Evolutionary conservation across 108 stramenopile species (phyloP).

Genomic region (Tribonema minus): DNA sequence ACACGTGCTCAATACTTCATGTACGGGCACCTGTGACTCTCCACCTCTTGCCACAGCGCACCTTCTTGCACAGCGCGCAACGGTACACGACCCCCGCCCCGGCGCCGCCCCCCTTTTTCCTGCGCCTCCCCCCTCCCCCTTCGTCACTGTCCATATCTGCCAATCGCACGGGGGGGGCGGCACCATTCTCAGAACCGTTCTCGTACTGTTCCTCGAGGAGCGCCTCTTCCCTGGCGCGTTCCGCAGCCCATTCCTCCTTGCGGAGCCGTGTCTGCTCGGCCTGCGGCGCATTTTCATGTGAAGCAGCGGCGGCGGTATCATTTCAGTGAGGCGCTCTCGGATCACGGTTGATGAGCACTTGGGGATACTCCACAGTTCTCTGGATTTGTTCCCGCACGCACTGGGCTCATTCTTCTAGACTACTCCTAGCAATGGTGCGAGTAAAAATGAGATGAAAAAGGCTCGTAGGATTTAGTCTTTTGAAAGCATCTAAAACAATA

Average conservation of each 20-base stretch:
- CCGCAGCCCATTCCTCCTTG: conserved; percentile 44
- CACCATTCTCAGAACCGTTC: background rate
- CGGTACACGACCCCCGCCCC: background rate
- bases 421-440: no score
- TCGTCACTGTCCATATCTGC: background rate
- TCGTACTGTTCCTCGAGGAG: background rate
- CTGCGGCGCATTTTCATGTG: background rate
- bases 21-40: background rate
- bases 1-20: background rate
- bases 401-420: no score
- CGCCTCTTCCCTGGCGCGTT: background rate
- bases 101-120: background rate
- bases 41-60: background rate
- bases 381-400: no score
- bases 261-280: conserved; percentile 4
- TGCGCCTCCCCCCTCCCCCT: background rate
- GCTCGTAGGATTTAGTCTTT: no score
- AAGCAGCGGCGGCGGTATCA: background rate
- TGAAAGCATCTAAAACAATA: no score
- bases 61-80: conserved; percentile 51
- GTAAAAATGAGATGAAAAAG: no score
- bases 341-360: no score
- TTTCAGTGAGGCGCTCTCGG: no score
- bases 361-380: no score
- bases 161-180: background rate